Base-by-base conservation (phyloP, 768 basidiomycete genomes). In the Tulasnella sp. region DNA sequence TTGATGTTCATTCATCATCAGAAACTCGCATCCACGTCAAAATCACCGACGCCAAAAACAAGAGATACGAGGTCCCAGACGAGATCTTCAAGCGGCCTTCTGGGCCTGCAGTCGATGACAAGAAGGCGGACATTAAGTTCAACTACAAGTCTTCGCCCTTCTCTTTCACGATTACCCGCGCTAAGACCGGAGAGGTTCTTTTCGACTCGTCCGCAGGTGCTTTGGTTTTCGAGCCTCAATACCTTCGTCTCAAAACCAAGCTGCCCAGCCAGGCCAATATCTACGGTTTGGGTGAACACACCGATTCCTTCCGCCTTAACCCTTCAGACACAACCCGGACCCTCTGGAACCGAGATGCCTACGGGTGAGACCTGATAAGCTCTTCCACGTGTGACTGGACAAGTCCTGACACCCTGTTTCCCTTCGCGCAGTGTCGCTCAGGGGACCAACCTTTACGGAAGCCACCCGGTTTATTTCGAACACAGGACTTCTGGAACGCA, bases 281-380 rank as follows among this genome's bases (percentile, higher is more conserved):
- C 76, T 93, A 92, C 81, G 93, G 93, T 2, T 86, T 93, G 13
- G 92, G 93, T n/a, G 91, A 92, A 80, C 90, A 91, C 82, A 89
- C 89, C 5, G 87, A 91, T 78, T 81, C 88, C 0, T 92, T 92
- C 87, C 89, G 87, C 23, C 88, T 92, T 37, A 83, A 85, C 35
- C 83, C 83, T 7, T 79, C 82, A 75, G 86, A 86, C 81, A 84
- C 82, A 77, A 86, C 85, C 32, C 85, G 86, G 23, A 87, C 87
- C 32, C 70, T 92, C 15, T 92, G 91, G 91, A 88, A 88, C 35
- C 88, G 91, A 75, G 91, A 92, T 81, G 87, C 91, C 9, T 89
- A 84, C 79, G 89, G 90, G 70, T 69, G 46, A 26, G 46, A 5
- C 20, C 46, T 55, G 44, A 71, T 51, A 5, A 13, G 23, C 37